These are phyloP conservation scores for Cryptosporidium xiaoi DNA, from an alignment of 169 alveolate genomes.

Conservation along the genomic window DNA sequence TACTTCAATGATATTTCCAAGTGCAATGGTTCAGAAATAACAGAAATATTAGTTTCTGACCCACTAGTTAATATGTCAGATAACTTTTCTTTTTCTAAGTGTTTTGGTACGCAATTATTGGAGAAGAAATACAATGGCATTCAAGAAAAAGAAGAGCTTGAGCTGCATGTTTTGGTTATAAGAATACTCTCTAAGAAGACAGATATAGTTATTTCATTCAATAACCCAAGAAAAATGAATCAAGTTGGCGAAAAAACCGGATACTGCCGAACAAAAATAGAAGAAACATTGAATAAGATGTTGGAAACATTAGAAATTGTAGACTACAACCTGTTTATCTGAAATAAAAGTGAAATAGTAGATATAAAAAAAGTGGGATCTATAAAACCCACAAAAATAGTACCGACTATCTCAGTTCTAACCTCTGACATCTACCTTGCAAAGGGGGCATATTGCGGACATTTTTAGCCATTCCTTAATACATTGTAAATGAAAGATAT, in stretches of 20 bases:
- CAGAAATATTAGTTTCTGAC: conserved; percentile 20
- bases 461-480: conserved; percentile 78
- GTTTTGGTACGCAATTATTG: conserved; percentile 33
- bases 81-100: conserved; percentile 16
- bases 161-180: conserved; percentile 13
- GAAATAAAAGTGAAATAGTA: not conserved
- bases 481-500: conserved; percentile 79
- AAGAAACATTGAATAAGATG: conserved; percentile 17
- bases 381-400: too few species aligned
- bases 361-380: too few species aligned
- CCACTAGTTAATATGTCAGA: not conserved
- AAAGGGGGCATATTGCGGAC: conserved; percentile 78
- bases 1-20: conserved; percentile 56
- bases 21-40: conserved; percentile 18
- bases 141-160: conserved; percentile 16
- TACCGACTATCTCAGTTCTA: not conserved
- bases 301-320: conserved; percentile 11
- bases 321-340: conserved; percentile 32
- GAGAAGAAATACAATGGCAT: conserved; percentile 21
- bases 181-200: conserved; percentile 27
- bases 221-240: conserved; percentile 9
- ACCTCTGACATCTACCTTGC: conserved; percentile 64
- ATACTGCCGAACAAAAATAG: not conserved
- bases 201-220: conserved; percentile 58
- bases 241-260: too few species aligned